Base-by-base conservation (phyloP, 257 asterid species). In the Cordia subcordata region DNA sequence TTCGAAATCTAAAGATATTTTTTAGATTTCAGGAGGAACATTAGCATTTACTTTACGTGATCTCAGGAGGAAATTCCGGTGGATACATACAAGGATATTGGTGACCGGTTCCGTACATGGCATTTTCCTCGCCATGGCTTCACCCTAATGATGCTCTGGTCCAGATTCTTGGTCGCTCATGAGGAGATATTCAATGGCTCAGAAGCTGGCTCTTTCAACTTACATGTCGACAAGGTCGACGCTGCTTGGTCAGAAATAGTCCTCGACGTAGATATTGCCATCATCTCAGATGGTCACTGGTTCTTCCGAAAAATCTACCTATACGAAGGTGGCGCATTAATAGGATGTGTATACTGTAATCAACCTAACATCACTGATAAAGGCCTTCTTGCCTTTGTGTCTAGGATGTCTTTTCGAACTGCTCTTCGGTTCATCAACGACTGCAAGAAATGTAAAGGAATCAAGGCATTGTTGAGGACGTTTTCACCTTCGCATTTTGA, bases 201-300 rank as follows among this genome's bases (percentile, higher is more conserved):
- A 49, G 10, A 65, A 57, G 63, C 75, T 21, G 82, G 84, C 51
- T 63, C 69, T 35, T 80, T 70, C 76, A 37, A 68, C 39, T 2
- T 80, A 27, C 82, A 71, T 33, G 70, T 83, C 18, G 87, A 83
- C 75, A 62, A 44, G 33, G 37, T 62, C 33, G 82, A 75, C 27
- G 9, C 59, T 42, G 60, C 8, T 12, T 83, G 87, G 87, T 60
- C 85, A 9, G 20, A 68, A 13, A 70, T 66, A 40, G 70, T 80
- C 11, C 77, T 81, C 0, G 44, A 27, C 10, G 35, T 77, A 49
- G 82, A 83, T 53, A 77, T 69, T 51, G 79, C 68, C 0, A 35
- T 83, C 32, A 72, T 83, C 72, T 80, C 87, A 13, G 74, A 38
- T 19, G 84, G 66, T 33, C 85, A 73, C 44, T 83, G 87, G 87